Base-by-base conservation (phyloP, 2,329 filamentous ascomycete genomes). In the Aspergillus intermedius region DNA sequence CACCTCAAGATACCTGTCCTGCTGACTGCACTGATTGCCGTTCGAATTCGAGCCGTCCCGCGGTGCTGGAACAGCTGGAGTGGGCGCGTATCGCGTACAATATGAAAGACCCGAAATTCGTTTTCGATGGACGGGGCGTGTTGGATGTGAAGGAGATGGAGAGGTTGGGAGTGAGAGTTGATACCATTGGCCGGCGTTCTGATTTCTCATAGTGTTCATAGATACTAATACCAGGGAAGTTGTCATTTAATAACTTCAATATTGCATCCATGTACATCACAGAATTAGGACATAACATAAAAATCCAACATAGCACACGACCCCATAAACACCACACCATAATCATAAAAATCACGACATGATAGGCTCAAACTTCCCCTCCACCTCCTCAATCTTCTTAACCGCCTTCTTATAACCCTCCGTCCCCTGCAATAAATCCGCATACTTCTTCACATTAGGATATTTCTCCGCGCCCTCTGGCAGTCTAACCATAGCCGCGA, bases 51-150 rank as follows among this genome's bases (percentile, higher is more conserved):
- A 54, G 46, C 3, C 49, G 53, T 21, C 52, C 54, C 4, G 52
- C 48, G 15, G 53, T 52, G 6, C 57, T 34, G 6, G 62, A 68
- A 30, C 60, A 56, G 3, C 54, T 77, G 5, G 73, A 78, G 46
- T 78, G 76, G 71, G 59, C 65, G 21, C 67, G 65, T 28, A 68
- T 78, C 12, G 69, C 73, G 4, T 66, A 69, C 45, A 62, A 62
- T 12, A 69, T 78, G 65, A 66, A 67, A 48, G 68, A 70, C 41
- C 75, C 76, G 1, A 75, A 69, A 50, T 76, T 69, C 62, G 69
- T 77, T 5, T 78, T 78, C 58, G 76, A 78, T 58, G 75, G 75
- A 17, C 59, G 68, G 21, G 63, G 64, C 21, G 54, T 69, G 30
- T 46, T 72, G 19, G 65, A 73, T 50, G 55, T 56, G 7, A 37